Conservation (phyloP, 176 grass and related monocot species). For the Neostapfia colusana region DNA sequence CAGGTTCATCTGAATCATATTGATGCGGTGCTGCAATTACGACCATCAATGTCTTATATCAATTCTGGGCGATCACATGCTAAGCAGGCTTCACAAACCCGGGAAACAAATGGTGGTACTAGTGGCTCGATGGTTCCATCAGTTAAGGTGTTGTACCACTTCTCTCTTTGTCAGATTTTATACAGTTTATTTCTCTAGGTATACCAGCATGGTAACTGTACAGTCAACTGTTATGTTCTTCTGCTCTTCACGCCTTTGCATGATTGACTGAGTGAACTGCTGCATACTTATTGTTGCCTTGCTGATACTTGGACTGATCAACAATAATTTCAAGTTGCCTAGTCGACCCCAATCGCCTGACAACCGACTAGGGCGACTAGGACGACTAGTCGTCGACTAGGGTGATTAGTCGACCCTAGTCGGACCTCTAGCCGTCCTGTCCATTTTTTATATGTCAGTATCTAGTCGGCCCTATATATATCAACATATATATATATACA, state of each 20-base stretch:
- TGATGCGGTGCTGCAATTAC: slow-evolving; percentile 70
- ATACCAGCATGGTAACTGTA: background rate
- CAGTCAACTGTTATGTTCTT: background rate
- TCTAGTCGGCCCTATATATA: no score
- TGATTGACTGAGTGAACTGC: background rate
- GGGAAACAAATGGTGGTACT: slow-evolving; percentile 24
- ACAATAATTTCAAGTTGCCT: no score
- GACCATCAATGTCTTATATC: slow-evolving; percentile 58
- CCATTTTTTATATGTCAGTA: no score
- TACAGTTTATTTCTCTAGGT: slow-evolving; percentile 12
- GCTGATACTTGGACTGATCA: background rate
- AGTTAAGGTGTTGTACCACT: slow-evolving; percentile 26
- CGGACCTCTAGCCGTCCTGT: no score
- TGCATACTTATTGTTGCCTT: background rate
- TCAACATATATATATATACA: no score
- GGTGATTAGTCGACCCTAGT: no score
- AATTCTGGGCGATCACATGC: slow-evolving; percentile 39
- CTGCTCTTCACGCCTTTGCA: background rate
- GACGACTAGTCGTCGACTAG: no score
- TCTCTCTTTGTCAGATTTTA: slow-evolving; percentile 21
- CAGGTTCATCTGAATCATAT: slow-evolving; percentile 87
- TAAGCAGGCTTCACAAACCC: slow-evolving; percentile 43
- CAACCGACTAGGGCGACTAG: no score
- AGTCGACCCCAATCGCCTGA: no score
- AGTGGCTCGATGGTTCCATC: slow-evolving; percentile 21